A percentile compares a stretch with the other conserved stretches of the same genome.
These are phyloP conservation scores for Saccharum officinarum DNA, from an alignment of 176 grass and related monocot species.

Conservation along the genomic window DNA sequence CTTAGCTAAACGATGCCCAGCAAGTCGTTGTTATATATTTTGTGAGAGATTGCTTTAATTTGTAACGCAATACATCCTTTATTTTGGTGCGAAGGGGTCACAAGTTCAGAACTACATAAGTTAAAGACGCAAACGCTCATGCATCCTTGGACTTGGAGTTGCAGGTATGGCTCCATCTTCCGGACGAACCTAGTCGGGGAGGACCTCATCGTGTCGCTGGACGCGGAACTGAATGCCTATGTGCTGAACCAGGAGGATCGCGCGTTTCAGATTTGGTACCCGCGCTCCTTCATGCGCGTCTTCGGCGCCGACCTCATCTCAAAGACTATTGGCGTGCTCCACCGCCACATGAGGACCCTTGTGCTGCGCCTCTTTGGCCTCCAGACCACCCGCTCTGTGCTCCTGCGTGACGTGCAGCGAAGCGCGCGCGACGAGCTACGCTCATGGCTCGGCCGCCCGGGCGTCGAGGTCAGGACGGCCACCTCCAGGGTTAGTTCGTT, in stretches of 20 bases:
- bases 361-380: constrained; percentile 51
- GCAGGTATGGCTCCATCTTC: constrained; percentile 60
- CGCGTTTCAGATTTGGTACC: constrained; percentile 57
- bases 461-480: constrained; percentile 46
- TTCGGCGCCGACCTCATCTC: constrained; percentile 43
- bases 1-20: no score
- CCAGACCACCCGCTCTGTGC: constrained; percentile 14
- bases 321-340: constrained; percentile 21
- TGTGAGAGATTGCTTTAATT: no score
- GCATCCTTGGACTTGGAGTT: no score
- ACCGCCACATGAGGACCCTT: constrained; percentile 45
- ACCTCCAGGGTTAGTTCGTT: constrained; percentile 29
- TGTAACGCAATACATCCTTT: no score
- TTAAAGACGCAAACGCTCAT: no score
- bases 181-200: constrained; percentile 46
- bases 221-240: constrained; percentile 28
- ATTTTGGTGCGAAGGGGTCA: no score
- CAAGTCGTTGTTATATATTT: no score
- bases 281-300: constrained; percentile 49
- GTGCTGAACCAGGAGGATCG: constrained; percentile 60
- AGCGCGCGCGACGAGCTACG: constrained; percentile 4
- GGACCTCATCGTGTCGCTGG: constrained; percentile 43
- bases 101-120: no score
- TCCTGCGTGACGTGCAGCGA: constrained; percentile 42
- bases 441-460: constrained; percentile 33